A percentile compares a stretch with the other conserved stretches of the same genome.
Conservation (phyloP, 2,329 filamentous ascomycete species). For the Tolypocladium tundrense region DNA sequence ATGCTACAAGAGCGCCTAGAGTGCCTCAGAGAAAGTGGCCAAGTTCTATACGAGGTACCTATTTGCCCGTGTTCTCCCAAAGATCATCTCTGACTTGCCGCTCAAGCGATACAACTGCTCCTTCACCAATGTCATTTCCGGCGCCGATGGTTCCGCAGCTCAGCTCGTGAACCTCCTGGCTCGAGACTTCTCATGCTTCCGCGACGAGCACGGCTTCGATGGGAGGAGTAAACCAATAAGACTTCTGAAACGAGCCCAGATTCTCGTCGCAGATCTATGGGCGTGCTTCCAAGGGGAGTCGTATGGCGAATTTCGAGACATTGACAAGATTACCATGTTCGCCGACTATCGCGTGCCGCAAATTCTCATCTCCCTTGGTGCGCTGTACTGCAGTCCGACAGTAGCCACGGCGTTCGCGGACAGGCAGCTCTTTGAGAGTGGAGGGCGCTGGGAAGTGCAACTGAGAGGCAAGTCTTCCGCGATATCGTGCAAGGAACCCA, state of each 20-base stretch:
- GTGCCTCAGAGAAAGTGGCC: constrained; percentile 75
- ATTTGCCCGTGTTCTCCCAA: background rate
- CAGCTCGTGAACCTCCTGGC: constrained; percentile 78
- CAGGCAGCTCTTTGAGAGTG: constrained; percentile 56
- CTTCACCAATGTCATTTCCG: constrained; percentile 61
- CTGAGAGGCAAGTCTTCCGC: constrained; percentile 53
- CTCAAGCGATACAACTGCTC: constrained; percentile 63
- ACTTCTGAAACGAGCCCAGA: constrained; percentile 89
- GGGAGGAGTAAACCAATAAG: constrained; percentile 60
- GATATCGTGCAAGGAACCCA: background rate
- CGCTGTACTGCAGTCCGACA: constrained; percentile 73
- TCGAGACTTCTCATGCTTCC: constrained; percentile 73
- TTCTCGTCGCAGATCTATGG: constrained; percentile 93
- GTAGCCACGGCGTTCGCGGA: constrained; percentile 61
- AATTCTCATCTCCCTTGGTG: constrained; percentile 74
- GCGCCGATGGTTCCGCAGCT: constrained; percentile 70
- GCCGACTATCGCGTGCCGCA: constrained; percentile 96
- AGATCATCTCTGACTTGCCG: background rate
- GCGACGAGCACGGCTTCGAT: constrained; percentile 69
- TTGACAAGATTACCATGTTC: constrained; percentile 96
- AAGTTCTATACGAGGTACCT: constrained; percentile 65
- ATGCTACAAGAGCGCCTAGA: constrained; percentile 66
- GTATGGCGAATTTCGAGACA: constrained; percentile 77
- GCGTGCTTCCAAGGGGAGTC: constrained; percentile 79
- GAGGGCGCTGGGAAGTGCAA: constrained; percentile 74